Conservation (phyloP, 2,329 filamentous ascomycete species). For the Plectosphaerella plurivora region DNA sequence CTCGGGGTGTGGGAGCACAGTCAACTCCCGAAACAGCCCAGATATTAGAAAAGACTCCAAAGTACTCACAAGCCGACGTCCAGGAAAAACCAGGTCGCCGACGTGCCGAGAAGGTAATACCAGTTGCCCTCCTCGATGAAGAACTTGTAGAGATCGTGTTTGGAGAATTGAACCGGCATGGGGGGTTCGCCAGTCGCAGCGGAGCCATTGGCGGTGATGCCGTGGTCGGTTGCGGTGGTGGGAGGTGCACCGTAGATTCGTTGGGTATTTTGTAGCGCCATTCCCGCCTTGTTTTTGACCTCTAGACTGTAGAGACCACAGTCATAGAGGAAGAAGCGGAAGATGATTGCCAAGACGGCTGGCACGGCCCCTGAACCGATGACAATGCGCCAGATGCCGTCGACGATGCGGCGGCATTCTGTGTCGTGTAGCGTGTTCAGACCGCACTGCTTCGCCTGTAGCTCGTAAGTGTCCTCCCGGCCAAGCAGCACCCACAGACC, state of each 20-base stretch:
- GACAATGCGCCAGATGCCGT: constrained; percentile 64
- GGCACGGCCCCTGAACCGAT: constrained; percentile 62
- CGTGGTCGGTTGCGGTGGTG: constrained; percentile 13
- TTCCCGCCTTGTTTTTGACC: constrained; percentile 56
- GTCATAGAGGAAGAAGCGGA: constrained; percentile 63
- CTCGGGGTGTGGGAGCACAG: too few relatives aligned
- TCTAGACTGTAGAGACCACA: constrained; percentile 62
- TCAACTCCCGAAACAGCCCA: too few relatives aligned
- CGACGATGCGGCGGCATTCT: constrained; percentile 42
- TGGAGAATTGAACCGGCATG: constrained; percentile 44
- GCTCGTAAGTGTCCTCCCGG: constrained; percentile 32
- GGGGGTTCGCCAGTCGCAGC: constrained; percentile 26
- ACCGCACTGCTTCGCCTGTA: constrained; percentile 42
- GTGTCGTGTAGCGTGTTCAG: constrained; percentile 38
- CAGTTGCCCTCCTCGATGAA: constrained; percentile 45
- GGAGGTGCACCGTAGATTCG: constrained; percentile 46
- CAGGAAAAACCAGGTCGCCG: constrained; percentile 48
- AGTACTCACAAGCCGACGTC: constrained; percentile 43
- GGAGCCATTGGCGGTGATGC: constrained; percentile 23
- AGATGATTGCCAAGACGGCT: constrained; percentile 58
- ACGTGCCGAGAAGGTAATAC: constrained; percentile 39
- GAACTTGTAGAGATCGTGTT: constrained; percentile 42
- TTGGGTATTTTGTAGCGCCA: constrained; percentile 56
- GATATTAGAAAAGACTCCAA: constrained; percentile 13
- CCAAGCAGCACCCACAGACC: constrained; percentile 49